Evolutionary conservation across 495 filamentous ascomycete genomes (phyloP).

Genomic region (Penicillium cosmopolitanum): DNA sequence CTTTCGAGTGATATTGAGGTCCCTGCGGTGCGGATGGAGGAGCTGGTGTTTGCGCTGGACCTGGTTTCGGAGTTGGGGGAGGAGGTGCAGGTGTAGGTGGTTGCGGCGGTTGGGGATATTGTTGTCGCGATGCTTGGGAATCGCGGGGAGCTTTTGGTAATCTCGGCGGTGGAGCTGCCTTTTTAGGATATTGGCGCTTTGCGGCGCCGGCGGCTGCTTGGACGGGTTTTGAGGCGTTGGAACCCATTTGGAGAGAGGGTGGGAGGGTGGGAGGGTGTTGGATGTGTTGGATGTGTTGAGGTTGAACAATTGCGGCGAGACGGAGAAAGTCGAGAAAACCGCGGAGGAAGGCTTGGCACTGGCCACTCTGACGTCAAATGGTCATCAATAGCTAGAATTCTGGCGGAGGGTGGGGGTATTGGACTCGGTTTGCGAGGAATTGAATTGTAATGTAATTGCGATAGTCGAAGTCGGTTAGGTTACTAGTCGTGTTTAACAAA

Average conservation of each 20-base stretch:
- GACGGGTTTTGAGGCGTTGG: conserved; percentile 64
- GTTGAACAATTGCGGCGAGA: conserved; percentile 25
- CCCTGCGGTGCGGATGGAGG: conserved; percentile 10
- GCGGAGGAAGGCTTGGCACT: conserved; percentile 31
- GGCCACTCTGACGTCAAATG: conserved; percentile 35
- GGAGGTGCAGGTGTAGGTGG: conserved; percentile 20
- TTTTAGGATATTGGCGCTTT: conserved; percentile 60
- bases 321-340: conserved; percentile 18
- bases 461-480: background rate
- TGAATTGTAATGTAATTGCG: background rate
- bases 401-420: background rate
- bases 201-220: conserved; percentile 54
- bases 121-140: conserved; percentile 14
- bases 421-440: background rate
- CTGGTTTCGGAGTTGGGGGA: conserved; percentile 28
- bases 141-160: conserved; percentile 23
- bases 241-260: conserved; percentile 54
- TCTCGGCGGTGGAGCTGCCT: conserved; percentile 41
- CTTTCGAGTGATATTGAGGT: conserved; percentile 45
- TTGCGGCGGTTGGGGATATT: conserved; percentile 32
- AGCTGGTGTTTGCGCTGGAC: conserved; percentile 28
- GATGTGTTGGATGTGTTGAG: conserved; percentile 6
- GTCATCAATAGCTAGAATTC: conserved; percentile 12
- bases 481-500: too few species aligned
- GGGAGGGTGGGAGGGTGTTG: background rate